A percentile compares a stretch with the other conserved stretches of the same genome.
phyloP scores from a whole-genome alignment of 352 stramenopile species.

The Blastocystis sp. region DNA sequence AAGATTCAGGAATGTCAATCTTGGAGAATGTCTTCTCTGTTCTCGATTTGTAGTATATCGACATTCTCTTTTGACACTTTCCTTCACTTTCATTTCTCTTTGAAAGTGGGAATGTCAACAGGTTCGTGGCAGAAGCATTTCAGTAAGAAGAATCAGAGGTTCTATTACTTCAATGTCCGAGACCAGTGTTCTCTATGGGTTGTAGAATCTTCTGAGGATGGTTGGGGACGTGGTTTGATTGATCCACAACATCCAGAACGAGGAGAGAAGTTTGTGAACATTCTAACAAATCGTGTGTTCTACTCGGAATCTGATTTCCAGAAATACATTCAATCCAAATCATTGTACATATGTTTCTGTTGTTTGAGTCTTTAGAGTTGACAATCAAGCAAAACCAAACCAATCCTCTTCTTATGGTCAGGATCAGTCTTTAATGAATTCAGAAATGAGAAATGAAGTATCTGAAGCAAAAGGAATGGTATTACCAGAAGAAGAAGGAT shows the following conservation, averaged over 20 bases:
- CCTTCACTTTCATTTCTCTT: not conserved
- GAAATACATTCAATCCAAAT: not conserved
- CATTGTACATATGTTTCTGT: no score
- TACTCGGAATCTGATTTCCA: slow-evolving; percentile 21
- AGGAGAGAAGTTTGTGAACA: slow-evolving; percentile 13
- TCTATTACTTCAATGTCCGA: slow-evolving; percentile 34
- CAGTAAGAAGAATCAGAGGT: slow-evolving; percentile 11
- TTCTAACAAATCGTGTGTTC: slow-evolving; percentile 27
- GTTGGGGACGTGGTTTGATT: slow-evolving; percentile 1
- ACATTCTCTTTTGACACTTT: slow-evolving; percentile 26
- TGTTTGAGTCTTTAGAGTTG: no score
- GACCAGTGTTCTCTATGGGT: slow-evolving; percentile 12
- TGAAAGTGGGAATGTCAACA: not conserved
- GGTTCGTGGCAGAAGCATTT: not conserved
- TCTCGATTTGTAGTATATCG: slow-evolving; percentile 17
- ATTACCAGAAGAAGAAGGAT: not conserved
- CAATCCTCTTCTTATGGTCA: no score
- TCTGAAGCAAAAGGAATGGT: no score
- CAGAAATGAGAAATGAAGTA: no score
- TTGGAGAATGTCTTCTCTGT: slow-evolving; percentile 13
- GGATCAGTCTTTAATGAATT: no score
- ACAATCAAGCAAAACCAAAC: no score
- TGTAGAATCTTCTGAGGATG: not conserved
- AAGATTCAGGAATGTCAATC: slow-evolving; percentile 25
- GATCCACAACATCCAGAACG: not conserved